A percentile compares a stretch with the other conserved stretches of the same genome.
phyloP scores from a whole-genome alignment of 495 filamentous ascomycete species.

The Rostrohypoxylon terebratum region DNA sequence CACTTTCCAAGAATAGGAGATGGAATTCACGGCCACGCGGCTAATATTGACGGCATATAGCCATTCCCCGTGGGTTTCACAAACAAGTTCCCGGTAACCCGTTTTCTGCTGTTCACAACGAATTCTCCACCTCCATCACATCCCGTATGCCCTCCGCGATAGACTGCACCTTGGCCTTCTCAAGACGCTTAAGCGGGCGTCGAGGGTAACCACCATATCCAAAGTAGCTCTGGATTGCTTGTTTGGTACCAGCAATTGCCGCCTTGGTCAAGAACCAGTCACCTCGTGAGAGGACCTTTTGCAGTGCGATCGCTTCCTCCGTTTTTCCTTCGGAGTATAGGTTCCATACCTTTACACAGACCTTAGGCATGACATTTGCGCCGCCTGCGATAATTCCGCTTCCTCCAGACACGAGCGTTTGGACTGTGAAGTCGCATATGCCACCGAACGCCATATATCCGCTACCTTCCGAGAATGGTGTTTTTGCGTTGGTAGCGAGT shows the following conservation, averaged over 20 bases:
- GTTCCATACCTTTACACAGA: constrained; percentile 84
- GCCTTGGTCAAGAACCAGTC: constrained; percentile 91
- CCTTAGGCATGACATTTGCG: constrained; percentile 86
- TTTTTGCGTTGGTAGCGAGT: constrained; percentile 78
- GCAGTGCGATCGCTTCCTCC: constrained; percentile 78
- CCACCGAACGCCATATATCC: constrained; percentile 90
- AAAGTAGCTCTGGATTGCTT: constrained; percentile 83
- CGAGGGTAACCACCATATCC: constrained; percentile 87
- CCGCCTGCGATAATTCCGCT: constrained; percentile 88
- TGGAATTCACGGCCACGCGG: constrained; percentile 41
- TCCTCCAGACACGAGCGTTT: constrained; percentile 83
- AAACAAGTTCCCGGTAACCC: constrained; percentile 39
- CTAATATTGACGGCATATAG: constrained; percentile 45
- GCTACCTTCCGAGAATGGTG: constrained; percentile 69
- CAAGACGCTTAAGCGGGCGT: constrained; percentile 75
- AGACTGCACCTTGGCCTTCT: constrained; percentile 67
- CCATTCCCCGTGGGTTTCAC: constrained; percentile 39
- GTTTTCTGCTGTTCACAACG: constrained; percentile 51
- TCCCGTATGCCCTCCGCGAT: constrained; percentile 79
- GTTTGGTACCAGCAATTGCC: constrained; percentile 87
- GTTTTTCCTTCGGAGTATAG: constrained; percentile 77
- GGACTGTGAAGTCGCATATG: constrained; percentile 87
- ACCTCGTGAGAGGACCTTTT: constrained; percentile 76
- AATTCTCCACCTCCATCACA: constrained; percentile 69
- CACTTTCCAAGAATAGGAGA: constrained; percentile 39